These are phyloP conservation scores for Capronia coronata DNA, from an alignment of 2,329 filamentous ascomycete species.

Conservation along the genomic window DNA sequence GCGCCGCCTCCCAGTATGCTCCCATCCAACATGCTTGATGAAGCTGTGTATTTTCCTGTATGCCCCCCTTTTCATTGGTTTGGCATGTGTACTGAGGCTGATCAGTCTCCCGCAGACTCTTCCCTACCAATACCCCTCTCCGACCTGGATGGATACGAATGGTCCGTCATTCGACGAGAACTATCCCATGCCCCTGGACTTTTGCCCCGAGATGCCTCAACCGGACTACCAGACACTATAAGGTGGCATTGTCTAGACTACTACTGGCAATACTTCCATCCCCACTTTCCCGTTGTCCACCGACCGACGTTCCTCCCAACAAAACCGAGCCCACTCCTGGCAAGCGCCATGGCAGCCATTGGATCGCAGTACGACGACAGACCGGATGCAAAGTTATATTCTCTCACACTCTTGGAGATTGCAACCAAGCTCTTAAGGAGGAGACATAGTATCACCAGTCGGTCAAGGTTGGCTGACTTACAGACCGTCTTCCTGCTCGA, in stretches of 20 bases:
- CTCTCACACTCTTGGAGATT: conserved; percentile 32
- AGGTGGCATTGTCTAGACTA: conserved; percentile 36
- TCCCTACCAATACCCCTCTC: conserved; percentile 37
- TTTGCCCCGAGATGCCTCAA: conserved; percentile 31
- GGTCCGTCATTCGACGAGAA: conserved; percentile 36
- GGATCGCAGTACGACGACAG: conserved; percentile 34
- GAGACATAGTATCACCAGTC: conserved; percentile 32
- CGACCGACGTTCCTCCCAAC: conserved; percentile 32
- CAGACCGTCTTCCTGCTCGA: conserved; percentile 36
- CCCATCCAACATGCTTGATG: conserved; percentile 26
- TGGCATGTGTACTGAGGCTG: conserved; percentile 29
- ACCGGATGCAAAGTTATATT: conserved; percentile 34
- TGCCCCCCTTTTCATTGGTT: conserved; percentile 22
- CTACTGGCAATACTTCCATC: conserved; percentile 36
- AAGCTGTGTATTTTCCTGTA: conserved; percentile 27
- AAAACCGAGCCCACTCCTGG: conserved; percentile 32
- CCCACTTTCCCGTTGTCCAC: conserved; percentile 35
- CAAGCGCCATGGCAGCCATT: conserved; percentile 34
- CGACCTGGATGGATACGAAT: conserved; percentile 37
- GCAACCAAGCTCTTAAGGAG: conserved; percentile 32
- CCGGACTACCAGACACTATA: conserved; percentile 35
- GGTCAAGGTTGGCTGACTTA: conserved; percentile 33
- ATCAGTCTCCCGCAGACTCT: conserved; percentile 32
- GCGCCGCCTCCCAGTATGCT: conserved; percentile 25
- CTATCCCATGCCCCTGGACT: conserved; percentile 33